These are phyloP conservation scores for Corinectria fuckeliana DNA, from an alignment of 2,329 filamentous ascomycete species.

Conservation along the genomic window DNA sequence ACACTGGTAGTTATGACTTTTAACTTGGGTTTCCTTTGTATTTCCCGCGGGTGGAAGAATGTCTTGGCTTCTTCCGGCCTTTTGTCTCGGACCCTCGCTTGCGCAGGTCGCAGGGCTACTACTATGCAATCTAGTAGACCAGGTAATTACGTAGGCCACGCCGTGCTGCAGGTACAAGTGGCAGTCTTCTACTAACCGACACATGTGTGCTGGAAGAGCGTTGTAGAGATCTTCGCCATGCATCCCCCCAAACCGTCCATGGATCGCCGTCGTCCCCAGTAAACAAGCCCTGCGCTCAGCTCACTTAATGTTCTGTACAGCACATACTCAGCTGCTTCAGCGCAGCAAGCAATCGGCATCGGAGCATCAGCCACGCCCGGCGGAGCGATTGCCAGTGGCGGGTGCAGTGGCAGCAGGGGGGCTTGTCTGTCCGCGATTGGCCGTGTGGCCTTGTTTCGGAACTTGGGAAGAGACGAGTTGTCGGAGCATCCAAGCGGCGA, in stretches of 20 bases:
- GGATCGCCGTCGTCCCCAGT: background rate
- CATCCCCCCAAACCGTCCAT: background rate
- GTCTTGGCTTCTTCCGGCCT: background rate
- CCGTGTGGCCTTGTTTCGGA: background rate
- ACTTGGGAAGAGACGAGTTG: background rate
- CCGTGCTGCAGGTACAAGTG: background rate
- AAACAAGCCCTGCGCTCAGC: no score
- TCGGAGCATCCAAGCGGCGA: background rate
- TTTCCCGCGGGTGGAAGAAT: background rate
- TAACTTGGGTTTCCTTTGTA: background rate
- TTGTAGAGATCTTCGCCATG: background rate
- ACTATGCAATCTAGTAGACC: no score
- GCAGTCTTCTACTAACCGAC: background rate
- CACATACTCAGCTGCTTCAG: background rate
- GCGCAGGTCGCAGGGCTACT: background rate
- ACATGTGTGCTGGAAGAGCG: background rate
- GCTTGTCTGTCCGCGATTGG: no score
- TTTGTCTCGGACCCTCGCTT: background rate
- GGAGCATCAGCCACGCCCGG: background rate
- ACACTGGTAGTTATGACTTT: background rate
- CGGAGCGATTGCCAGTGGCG: background rate
- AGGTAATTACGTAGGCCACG: no score
- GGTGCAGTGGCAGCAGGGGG: no score
- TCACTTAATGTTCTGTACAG: no score
- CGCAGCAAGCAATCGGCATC: background rate